A percentile compares a stretch with the other conserved stretches of the same genome.
Conservation (phyloP, 1,139 yeast species). For the Hansenula lynferdii region DNA sequence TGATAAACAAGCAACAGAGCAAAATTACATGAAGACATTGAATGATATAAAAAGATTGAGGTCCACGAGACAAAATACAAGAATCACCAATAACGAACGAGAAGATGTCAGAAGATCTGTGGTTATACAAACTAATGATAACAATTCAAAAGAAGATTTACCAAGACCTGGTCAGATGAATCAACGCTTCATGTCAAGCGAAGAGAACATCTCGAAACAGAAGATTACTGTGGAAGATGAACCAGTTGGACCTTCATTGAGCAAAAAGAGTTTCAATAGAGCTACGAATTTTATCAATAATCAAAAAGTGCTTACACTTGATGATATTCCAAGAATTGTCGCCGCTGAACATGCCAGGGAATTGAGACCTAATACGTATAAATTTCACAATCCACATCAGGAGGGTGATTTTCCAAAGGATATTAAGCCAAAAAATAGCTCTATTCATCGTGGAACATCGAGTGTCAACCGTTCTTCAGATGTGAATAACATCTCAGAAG, state of each 20-base stretch:
- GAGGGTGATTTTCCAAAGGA: constrained; percentile 32
- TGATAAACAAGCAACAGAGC: constrained; percentile 28
- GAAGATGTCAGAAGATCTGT: constrained; percentile 56
- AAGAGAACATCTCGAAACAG: constrained; percentile 18
- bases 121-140: constrained; percentile 35
- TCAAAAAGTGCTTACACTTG: constrained; percentile 84
- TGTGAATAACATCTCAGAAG: constrained; percentile 7
- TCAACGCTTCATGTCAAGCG: constrained; percentile 6
- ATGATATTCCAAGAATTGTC: constrained; percentile 94
- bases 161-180: constrained; percentile 2
- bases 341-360: constrained; percentile 97
- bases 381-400: constrained; percentile 47
- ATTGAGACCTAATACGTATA: constrained; percentile 80
- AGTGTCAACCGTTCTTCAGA: constrained; percentile 8
- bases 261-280: constrained; percentile 23
- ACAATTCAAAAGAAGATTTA: constrained; percentile 7
- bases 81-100: constrained; percentile 48
- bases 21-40: constrained; percentile 62
- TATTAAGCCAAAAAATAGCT: constrained; percentile 22
- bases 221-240: constrained; percentile 24
- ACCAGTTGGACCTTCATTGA: constrained; percentile 19
- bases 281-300: constrained; percentile 39
- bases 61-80: constrained; percentile 68
- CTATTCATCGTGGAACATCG: constrained; percentile 15
- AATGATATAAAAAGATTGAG: constrained; percentile 76